A percentile compares a stretch with the other conserved stretches of the same genome.
Conservation (phyloP, 257 asterid genomes). For the Phtheirospermum japonicum region DNA sequence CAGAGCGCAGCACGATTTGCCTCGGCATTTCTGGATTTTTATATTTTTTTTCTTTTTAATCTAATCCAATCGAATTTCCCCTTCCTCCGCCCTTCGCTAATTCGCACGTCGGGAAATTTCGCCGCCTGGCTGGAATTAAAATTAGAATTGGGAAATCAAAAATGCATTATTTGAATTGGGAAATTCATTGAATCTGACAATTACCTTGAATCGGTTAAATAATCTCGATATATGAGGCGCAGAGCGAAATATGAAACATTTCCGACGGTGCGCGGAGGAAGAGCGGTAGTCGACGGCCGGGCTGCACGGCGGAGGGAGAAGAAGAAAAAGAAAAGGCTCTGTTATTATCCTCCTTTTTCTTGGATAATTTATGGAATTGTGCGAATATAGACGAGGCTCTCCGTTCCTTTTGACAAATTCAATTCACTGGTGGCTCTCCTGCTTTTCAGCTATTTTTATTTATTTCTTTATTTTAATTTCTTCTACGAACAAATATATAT, state of each 20-base stretch:
- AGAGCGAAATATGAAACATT: neutral
- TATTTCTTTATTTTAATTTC: neutral
- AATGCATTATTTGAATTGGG: neutral
- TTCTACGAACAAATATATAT: neutral
- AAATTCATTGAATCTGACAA: neutral
- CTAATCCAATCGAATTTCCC: slow-evolving; percentile 6
- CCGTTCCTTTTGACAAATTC: slow-evolving; percentile 7
- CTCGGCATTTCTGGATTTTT: slow-evolving; percentile 34
- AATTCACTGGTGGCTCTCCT: slow-evolving; percentile 28
- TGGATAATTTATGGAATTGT: slow-evolving; percentile 13
- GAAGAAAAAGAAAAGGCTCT: neutral
- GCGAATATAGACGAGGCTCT: slow-evolving; percentile 17
- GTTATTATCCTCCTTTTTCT: neutral
- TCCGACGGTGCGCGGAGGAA: slow-evolving; percentile 8
- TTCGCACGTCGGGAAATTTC: too few relatives aligned
- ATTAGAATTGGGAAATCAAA: too few relatives aligned
- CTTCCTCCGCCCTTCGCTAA: slow-evolving; percentile 4
- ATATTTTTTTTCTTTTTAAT: neutral
- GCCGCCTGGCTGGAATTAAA: too few relatives aligned
- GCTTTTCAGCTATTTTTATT: slow-evolving; percentile 23
- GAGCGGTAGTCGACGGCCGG: slow-evolving; percentile 27
- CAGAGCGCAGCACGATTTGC: slow-evolving; percentile 39
- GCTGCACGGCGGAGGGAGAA: slow-evolving; percentile 31
- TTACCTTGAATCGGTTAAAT: neutral
- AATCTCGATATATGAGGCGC: neutral